Evolutionary conservation across 768 basidiomycete genomes (phyloP).

Genomic region (Tephrocybe sp.): DNA sequence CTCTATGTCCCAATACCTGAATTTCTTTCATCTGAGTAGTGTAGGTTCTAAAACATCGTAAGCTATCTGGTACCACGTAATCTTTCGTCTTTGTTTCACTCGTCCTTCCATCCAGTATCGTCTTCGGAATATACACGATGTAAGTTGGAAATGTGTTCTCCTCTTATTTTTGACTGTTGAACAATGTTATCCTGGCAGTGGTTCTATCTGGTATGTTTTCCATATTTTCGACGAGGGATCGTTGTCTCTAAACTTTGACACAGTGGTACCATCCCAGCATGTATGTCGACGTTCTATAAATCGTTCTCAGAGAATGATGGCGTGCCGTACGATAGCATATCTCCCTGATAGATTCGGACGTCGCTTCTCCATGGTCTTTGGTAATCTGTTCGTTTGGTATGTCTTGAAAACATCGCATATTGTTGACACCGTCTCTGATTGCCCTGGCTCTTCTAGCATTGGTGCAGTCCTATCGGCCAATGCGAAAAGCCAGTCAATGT

Average conservation of each 20-base stretch:
- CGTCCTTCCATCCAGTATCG: slow-evolving; percentile 31
- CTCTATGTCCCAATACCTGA: slow-evolving; percentile 47
- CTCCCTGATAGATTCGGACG: slow-evolving; percentile 51
- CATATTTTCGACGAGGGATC: slow-evolving; percentile 20
- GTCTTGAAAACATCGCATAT: slow-evolving; percentile 18
- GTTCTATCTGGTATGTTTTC: slow-evolving; percentile 35
- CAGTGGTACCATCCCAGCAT: slow-evolving; percentile 45
- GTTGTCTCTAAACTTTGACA: slow-evolving; percentile 25
- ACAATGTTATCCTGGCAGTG: slow-evolving; percentile 26
- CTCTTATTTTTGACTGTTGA: neutral
- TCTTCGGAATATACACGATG: slow-evolving; percentile 57
- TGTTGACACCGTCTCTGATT: neutral
- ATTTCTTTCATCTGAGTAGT: slow-evolving; percentile 43
- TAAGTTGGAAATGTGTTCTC: slow-evolving; percentile 19
- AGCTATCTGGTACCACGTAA: slow-evolving; percentile 5
- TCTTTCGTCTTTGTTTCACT: neutral
- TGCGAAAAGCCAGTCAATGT: slow-evolving; percentile 40
- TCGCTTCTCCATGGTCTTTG: slow-evolving; percentile 49
- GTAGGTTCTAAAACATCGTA: slow-evolving; percentile 46
- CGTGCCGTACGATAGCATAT: slow-evolving; percentile 33
- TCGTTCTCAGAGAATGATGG: neutral
- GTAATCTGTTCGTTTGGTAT: slow-evolving; percentile 45
- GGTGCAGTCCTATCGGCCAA: slow-evolving; percentile 52
- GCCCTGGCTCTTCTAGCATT: slow-evolving; percentile 27
- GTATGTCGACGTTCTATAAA: slow-evolving; percentile 23